These are phyloP conservation scores for Coriaria nepalensis DNA, from an alignment of 306 rosid genomes.

Conservation along the genomic window DNA sequence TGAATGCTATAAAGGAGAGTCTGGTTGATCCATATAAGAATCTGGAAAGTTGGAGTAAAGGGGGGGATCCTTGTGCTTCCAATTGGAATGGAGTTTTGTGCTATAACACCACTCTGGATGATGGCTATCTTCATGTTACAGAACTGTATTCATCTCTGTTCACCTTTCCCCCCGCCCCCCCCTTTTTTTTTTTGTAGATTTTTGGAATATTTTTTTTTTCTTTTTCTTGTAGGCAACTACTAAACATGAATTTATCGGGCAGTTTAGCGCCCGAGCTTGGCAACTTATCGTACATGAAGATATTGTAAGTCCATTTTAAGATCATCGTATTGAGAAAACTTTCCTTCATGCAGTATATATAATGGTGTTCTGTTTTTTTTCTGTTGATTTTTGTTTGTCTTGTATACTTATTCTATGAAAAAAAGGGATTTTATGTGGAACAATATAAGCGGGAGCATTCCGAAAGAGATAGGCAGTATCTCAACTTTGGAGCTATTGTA, in stretches of 20 bases:
- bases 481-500: conserved; percentile 60
- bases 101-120: conserved; percentile 32
- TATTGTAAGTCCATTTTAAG: conserved; percentile 38
- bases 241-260: conserved; percentile 49
- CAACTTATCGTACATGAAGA: conserved; percentile 34
- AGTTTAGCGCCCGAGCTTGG: conserved; percentile 72
- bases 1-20: conserved; percentile 36
- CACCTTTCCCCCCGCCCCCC: too few relatives aligned
- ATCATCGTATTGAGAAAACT: not conserved
- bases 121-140: conserved; percentile 62
- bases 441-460: conserved; percentile 61
- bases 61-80: conserved; percentile 77
- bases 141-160: conserved; percentile 45
- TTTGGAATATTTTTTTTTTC: not conserved
- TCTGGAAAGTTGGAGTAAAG: conserved; percentile 61
- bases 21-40: conserved; percentile 59
- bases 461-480: conserved; percentile 71
- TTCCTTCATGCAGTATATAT: not conserved
- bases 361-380: conserved; percentile 9
- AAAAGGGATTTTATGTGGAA: conserved; percentile 95
- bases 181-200: conserved; percentile 1
- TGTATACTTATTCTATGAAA: conserved; percentile 15
- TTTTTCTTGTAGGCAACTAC: conserved; percentile 54
- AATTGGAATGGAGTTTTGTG: conserved; percentile 75
- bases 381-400: conserved; percentile 19